phyloP scores from a whole-genome alignment of 345 rosid genomes.

The Toxicodendron radicans region DNA sequence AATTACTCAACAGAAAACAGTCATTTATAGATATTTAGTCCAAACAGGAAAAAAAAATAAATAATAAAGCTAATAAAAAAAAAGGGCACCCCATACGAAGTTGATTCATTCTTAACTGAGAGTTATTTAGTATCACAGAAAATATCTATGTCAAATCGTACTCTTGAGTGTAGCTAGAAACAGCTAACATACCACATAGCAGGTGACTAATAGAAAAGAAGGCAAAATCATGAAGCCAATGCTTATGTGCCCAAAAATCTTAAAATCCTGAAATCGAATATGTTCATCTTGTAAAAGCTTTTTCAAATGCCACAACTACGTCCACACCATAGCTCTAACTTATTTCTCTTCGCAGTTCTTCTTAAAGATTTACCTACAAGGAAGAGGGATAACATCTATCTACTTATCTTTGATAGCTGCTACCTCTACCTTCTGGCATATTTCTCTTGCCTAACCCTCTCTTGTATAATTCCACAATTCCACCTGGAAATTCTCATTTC shows the following conservation, averaged over 20 bases:
- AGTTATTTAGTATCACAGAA: background rate
- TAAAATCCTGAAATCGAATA: background rate
- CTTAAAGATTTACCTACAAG: too few species aligned
- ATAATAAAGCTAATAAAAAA: too few species aligned
- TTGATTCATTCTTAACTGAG: background rate
- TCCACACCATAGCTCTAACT: background rate
- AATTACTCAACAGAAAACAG: background rate
- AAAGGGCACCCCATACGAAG: background rate
- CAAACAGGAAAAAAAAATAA: background rate
- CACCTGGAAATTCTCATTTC: background rate
- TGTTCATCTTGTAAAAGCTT: background rate
- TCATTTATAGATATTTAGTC: too few species aligned
- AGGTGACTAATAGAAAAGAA: too few species aligned
- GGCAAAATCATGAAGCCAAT: background rate
- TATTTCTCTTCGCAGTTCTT: too few species aligned
- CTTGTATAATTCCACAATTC: background rate
- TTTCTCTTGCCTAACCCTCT: background rate
- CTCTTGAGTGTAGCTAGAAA: background rate
- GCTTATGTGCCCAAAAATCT: background rate
- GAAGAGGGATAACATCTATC: background rate
- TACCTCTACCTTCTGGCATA: background rate
- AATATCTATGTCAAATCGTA: background rate
- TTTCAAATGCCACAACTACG: background rate
- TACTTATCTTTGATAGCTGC: background rate
- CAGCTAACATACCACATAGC: background rate